A percentile compares a stretch with the other conserved stretches of the same genome.
These are phyloP conservation scores for Claviceps purpurea DNA, from an alignment of 2,329 filamentous ascomycete species.

Conservation along the genomic window DNA sequence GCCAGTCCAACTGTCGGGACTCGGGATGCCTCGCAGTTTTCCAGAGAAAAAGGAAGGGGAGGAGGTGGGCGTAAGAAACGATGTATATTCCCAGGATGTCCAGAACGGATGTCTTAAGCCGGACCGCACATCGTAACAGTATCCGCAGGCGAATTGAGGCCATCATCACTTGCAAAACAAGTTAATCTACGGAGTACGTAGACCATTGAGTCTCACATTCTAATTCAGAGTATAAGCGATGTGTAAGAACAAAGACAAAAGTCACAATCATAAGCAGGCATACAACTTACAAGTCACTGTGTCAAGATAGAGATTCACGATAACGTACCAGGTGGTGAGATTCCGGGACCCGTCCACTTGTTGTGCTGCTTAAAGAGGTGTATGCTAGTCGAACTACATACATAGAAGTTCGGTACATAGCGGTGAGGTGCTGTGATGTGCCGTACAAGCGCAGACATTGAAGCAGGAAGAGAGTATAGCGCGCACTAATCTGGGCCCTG, in stretches of 20 bases:
- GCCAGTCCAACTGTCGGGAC: background rate
- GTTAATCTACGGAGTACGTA: too few species aligned
- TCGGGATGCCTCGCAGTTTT: background rate
- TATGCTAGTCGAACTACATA: background rate
- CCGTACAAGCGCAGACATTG: background rate
- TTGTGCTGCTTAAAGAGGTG: background rate
- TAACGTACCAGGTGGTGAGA: background rate
- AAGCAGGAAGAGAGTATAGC: background rate
- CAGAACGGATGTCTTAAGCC: background rate
- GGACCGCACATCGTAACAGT: background rate
- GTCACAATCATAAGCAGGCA: background rate
- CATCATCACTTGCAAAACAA: background rate
- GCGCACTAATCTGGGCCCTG: background rate
- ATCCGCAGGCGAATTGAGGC: background rate
- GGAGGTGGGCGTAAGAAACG: background rate
- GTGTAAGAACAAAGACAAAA: background rate
- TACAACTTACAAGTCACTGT: background rate
- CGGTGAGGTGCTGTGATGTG: background rate
- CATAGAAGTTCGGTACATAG: too few species aligned
- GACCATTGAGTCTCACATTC: background rate
- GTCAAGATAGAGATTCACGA: background rate
- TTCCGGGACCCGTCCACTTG: background rate
- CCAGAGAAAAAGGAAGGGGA: background rate
- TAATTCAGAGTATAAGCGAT: background rate
- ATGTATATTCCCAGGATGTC: background rate